phyloP scores from a whole-genome alignment of 345 rosid species.

The Theobroma cacao region DNA sequence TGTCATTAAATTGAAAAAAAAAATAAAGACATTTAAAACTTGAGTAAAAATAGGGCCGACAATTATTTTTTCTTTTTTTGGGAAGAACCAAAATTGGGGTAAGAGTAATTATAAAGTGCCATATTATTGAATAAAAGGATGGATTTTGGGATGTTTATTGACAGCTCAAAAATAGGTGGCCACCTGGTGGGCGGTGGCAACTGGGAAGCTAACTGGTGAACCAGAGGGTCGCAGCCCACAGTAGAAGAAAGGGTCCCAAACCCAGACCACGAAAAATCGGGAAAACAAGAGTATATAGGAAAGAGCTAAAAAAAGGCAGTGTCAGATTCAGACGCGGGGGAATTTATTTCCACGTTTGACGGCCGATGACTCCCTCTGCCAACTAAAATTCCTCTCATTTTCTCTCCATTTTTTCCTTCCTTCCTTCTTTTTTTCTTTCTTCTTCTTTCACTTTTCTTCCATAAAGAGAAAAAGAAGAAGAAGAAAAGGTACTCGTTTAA shows the following conservation, averaged over 20 bases:
- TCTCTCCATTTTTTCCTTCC: slow-evolving; percentile 1
- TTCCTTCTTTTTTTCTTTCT: neutral
- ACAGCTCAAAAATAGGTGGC: slow-evolving; percentile 1
- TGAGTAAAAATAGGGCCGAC: too few relatives aligned
- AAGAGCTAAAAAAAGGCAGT: neutral
- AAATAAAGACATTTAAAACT: too few relatives aligned
- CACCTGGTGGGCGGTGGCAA: neutral
- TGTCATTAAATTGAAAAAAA: too few relatives aligned
- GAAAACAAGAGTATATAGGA: neutral
- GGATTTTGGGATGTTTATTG: neutral
- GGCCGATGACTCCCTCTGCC: slow-evolving; percentile 10
- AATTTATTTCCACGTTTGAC: neutral
- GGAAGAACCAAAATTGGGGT: too few relatives aligned
- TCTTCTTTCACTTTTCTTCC: neutral
- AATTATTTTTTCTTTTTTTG: too few relatives aligned
- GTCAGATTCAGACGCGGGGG: slow-evolving; percentile 23
- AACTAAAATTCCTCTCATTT: neutral
- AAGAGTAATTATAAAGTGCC: too few relatives aligned
- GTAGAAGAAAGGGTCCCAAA: neutral
- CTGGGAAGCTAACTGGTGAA: neutral
- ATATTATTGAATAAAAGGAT: too few relatives aligned
- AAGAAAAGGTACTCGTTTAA: neutral
- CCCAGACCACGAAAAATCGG: neutral
- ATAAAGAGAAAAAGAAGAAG: neutral
- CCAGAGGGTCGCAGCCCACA: neutral